Conservation (phyloP, 2,329 filamentous ascomycete species). For the Monosporascus ibericus region DNA sequence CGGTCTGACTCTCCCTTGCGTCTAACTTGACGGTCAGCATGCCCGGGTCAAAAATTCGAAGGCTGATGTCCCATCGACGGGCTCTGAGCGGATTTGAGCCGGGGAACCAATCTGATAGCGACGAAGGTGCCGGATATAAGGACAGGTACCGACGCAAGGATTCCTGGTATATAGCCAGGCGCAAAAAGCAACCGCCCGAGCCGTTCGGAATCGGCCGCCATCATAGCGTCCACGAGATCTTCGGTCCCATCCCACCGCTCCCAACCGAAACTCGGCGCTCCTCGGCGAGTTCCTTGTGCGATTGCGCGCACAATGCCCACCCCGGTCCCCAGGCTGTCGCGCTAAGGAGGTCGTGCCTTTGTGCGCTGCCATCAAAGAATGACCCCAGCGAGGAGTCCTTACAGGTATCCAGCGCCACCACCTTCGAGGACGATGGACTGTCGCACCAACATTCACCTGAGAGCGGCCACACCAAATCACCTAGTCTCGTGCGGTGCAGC, state of each 20-base stretch:
- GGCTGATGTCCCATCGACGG: constrained; percentile 32
- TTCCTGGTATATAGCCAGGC: constrained; percentile 20
- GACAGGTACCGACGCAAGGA: constrained; percentile 14
- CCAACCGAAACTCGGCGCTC: constrained; percentile 32
- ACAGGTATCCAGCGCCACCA: constrained; percentile 19
- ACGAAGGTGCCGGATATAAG: constrained; percentile 3
- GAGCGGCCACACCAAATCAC: constrained; percentile 9
- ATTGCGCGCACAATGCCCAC: constrained; percentile 31
- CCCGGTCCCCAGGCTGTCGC: constrained; percentile 20
- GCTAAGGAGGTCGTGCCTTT: constrained; percentile 28
- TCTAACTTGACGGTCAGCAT: constrained; percentile 22
- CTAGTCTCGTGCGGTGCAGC: constrained; percentile 12
- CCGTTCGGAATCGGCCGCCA: constrained; percentile 31
- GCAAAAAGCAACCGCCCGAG: constrained; percentile 28
- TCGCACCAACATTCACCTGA: constrained; percentile 13
- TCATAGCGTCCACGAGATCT: constrained; percentile 33
- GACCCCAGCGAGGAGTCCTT: constrained; percentile 17
- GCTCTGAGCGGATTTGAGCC: constrained; percentile 16
- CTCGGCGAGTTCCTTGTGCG: constrained; percentile 41
- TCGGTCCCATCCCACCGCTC: constrained; percentile 31
- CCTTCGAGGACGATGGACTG: constrained; percentile 20
- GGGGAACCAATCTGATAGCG: constrained; percentile 14
- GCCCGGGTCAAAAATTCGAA: constrained; percentile 37
- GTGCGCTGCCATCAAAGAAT: constrained; percentile 24
- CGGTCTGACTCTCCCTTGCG: not conserved